Percentiles rank a stretch among this genome's conserved stretches.
Evolutionary conservation across 768 basidiomycete species (phyloP).

Genomic region (Rhizopogon vinicolor): DNA sequence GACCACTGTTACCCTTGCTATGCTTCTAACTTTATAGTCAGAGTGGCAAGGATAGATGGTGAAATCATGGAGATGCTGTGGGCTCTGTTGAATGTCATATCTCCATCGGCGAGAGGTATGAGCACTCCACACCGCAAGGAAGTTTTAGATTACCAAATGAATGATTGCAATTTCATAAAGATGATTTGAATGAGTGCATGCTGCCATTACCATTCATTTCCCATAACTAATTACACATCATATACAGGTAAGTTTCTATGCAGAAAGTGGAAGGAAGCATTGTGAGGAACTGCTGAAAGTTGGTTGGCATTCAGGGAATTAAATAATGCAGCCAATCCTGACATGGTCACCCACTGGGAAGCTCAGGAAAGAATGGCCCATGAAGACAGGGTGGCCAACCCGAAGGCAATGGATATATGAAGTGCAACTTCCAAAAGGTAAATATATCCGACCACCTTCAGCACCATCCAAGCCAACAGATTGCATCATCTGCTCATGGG

Average conservation of each 20-base stretch:
- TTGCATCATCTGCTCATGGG: neutral
- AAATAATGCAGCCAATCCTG: neutral
- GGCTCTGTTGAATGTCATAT: no score
- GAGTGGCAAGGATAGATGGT: no score
- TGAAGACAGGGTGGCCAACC: neutral
- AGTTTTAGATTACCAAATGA: slow-evolving; percentile 15
- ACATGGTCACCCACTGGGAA: neutral
- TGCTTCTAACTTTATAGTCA: no score
- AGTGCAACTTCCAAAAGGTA: neutral
- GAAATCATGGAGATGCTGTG: no score
- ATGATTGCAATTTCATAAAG: slow-evolving; percentile 21
- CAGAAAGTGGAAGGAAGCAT: neutral
- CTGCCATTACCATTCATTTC: no score
- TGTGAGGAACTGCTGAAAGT: neutral
- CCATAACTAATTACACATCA: no score
- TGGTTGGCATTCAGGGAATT: neutral
- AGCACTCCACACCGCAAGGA: slow-evolving; percentile 1
- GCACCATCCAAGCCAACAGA: neutral
- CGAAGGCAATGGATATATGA: neutral
- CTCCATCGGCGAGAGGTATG: no score
- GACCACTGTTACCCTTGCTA: no score
- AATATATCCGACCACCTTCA: neutral
- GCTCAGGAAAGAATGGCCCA: neutral
- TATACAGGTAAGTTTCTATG: no score
- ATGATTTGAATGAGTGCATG: slow-evolving; percentile 6